Evolutionary conservation across 140 eudicot species (phyloP), one percentile per base, ranked within the genome.

Genomic region (Cichorium intybus): DNA sequence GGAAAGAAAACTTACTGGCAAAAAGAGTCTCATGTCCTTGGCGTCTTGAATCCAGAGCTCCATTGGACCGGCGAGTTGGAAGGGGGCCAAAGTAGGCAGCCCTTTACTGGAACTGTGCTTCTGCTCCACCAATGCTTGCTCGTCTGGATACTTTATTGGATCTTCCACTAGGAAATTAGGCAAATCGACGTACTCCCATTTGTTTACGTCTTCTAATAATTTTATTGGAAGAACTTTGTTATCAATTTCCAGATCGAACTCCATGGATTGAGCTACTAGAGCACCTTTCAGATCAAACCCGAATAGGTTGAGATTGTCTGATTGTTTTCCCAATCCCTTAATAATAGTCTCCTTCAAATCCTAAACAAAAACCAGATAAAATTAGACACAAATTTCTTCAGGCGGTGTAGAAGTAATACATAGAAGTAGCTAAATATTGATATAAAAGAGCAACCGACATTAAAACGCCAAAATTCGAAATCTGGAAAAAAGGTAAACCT

Each of bases 1-100:
- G 70, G 49, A 43, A 43, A n/a, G 14, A 29, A 41, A 59, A 79
- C 91, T 73, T 65, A 89, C 97, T 37, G 95, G 97, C 70, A 89
- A 62, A 2, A 91, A 83, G 58, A 89, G 71, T 64, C 95, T 80
- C 92, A 86, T 86, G 33, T 84, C 91, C 57, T 89, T 77, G 59
- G 85, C 97, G 73, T 89, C 97, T 77, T 86, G 97, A 76, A 89
- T 84, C 95, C 92, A 89, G 10, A 89, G 81, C 75, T 89, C 97
- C 92, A 89, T 89, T 0, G 97, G 97, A 58, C 92, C 95, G 5
- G 95, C 92, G 66, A 89, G 80, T 75, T 89, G 95, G 73, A 89
- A 89, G 5, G 95, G 95, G 35, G 92, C 85, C 79, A 89, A 81
- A 41, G 77, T 87, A 35, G 97, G 87, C 75, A 75, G 50, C 75